These are phyloP conservation scores for Colletotrichum chrysophilum DNA, from an alignment of 2,329 filamentous ascomycete species.

Conservation along the genomic window DNA sequence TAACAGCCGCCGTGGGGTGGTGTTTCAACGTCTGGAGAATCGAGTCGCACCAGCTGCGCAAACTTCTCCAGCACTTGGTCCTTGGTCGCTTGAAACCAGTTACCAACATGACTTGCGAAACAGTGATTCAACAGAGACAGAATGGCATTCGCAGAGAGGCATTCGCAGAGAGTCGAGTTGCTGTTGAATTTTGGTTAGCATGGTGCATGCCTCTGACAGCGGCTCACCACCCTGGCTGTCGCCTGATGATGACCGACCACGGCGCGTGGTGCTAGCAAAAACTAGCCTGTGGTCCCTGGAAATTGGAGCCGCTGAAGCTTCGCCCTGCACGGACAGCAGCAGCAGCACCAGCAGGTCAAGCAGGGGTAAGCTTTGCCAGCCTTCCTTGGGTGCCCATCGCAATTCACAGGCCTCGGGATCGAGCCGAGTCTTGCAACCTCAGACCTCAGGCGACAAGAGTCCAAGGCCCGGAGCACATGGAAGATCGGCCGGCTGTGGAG, in stretches of 20 bases:
- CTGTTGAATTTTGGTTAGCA: not conserved
- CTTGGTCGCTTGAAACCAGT: not conserved
- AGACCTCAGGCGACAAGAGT: not conserved
- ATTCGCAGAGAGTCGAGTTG: not conserved
- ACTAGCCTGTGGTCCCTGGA: not conserved
- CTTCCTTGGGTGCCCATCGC: not conserved
- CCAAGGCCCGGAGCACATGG: not conserved
- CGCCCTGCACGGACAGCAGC: not conserved
- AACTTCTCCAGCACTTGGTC: not conserved
- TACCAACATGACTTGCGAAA: not conserved
- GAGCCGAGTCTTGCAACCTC: not conserved
- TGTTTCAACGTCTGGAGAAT: not conserved
- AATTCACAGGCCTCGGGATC: not conserved
- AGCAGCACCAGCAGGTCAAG: not conserved
- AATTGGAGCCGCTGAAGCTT: constrained; percentile 4
- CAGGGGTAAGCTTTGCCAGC: constrained; percentile 2
- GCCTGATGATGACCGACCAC: not conserved
- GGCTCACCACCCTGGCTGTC: not conserved
- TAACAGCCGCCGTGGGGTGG: not conserved
- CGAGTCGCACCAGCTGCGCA: not conserved
- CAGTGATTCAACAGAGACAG: not conserved
- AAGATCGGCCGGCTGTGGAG: not conserved
- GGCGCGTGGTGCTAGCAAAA: not conserved
- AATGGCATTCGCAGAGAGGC: not conserved
- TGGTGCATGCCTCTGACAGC: not conserved